phyloP scores from a whole-genome alignment of 495 filamentous ascomycete species.

The Penicillium daleae region DNA sequence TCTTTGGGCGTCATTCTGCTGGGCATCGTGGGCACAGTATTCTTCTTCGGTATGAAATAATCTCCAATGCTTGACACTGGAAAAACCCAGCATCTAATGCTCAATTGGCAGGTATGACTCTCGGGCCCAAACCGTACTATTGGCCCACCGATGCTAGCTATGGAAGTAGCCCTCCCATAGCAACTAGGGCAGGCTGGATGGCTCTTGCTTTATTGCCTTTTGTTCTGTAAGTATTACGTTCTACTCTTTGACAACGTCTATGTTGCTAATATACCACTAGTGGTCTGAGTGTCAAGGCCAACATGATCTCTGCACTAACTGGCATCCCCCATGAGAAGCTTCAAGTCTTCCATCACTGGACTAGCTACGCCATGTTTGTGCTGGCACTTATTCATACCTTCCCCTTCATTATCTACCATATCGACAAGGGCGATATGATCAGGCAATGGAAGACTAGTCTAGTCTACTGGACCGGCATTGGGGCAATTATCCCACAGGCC shows the following conservation, averaged over 20 bases:
- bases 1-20: conserved; percentile 28
- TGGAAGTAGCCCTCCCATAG: conserved; percentile 55
- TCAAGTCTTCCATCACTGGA: conserved; percentile 50
- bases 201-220: conserved; percentile 55
- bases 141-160: conserved; percentile 57
- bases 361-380: conserved; percentile 50
- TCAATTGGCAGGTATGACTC: conserved; percentile 43
- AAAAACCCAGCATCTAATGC: conserved; percentile 18
- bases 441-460: conserved; percentile 47
- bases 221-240: conserved; percentile 43
- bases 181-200: conserved; percentile 57
- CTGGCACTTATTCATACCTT: conserved; percentile 55
- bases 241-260: background rate
- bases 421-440: conserved; percentile 50
- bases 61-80: conserved; percentile 18
- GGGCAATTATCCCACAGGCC: conserved; percentile 51
- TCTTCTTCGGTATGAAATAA: conserved; percentile 33
- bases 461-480: conserved; percentile 46
- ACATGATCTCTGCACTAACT: conserved; percentile 52
- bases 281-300: conserved; percentile 38
- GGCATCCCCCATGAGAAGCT: conserved; percentile 57
- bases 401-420: conserved; percentile 54
- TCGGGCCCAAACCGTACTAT: conserved; percentile 60
- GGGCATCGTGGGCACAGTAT: conserved; percentile 28
- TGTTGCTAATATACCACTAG: conserved; percentile 20